These are phyloP conservation scores for Pisolithus marmoratus DNA, from an alignment of 768 basidiomycete species.

Conservation along the genomic window DNA sequence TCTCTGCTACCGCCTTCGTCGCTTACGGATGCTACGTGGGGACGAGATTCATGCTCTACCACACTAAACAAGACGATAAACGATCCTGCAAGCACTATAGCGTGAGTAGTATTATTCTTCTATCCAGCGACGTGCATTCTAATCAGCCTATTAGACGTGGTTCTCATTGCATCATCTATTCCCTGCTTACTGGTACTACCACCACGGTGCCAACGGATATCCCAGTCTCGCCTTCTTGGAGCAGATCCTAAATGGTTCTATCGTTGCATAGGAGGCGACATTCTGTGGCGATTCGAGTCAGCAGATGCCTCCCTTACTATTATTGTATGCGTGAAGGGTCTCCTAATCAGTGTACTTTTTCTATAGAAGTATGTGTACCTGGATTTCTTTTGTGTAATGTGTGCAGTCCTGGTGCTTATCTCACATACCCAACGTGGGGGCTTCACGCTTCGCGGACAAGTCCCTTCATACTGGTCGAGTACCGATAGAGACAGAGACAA, in stretches of 20 bases:
- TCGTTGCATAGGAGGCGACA: neutral
- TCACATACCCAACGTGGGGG: no score
- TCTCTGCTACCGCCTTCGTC: conserved; percentile 23
- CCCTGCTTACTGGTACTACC: conserved; percentile 32
- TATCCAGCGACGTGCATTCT: neutral
- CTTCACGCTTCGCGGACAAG: no score
- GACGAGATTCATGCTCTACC: conserved; percentile 25
- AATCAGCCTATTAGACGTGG: conserved; percentile 21
- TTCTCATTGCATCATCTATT: conserved; percentile 30
- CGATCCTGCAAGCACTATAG: conserved; percentile 35
- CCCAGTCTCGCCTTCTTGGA: conserved; percentile 18
- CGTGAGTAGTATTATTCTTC: conserved; percentile 15
- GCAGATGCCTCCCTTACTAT: neutral
- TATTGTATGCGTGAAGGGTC: neutral
- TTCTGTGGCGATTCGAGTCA: no score
- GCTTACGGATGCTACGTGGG: conserved; percentile 31
- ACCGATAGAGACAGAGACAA: no score
- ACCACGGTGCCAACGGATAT: conserved; percentile 13
- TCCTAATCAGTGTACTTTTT: no score
- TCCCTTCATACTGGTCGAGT: no score
- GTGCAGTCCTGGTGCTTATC: no score
- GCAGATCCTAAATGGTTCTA: neutral
- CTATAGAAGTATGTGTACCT: no score
- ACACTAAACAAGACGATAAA: conserved; percentile 25
- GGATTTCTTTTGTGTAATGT: no score